Conservation (phyloP, 495 filamentous ascomycete genomes). For the Aspergillus nanangensis region DNA sequence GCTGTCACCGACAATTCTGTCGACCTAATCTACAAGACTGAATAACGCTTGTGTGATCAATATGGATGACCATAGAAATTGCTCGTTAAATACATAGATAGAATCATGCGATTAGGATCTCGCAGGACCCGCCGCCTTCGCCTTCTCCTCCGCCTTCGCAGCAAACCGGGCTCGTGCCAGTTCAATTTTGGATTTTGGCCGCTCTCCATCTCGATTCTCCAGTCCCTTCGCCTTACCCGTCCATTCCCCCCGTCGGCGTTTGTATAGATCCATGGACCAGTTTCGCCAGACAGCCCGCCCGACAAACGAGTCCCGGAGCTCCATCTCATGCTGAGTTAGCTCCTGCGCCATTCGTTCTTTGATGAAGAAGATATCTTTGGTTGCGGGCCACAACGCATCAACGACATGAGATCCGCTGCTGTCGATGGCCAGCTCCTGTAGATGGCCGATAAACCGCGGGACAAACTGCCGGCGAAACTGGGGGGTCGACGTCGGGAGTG, state of each 20-base stretch:
- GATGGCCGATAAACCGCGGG: conserved; percentile 52
- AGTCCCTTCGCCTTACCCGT: conserved; percentile 57
- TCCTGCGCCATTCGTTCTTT: conserved; percentile 65
- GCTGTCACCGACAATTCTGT: too few species aligned
- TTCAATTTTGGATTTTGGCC: conserved; percentile 43
- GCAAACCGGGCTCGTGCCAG: conserved; percentile 44
- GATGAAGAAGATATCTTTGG: conserved; percentile 59
- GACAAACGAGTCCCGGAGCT: conserved; percentile 66
- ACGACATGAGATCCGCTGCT: conserved; percentile 73
- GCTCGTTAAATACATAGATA: too few species aligned
- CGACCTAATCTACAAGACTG: too few species aligned
- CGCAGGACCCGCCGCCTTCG: conserved; percentile 5
- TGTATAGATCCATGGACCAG: conserved; percentile 88
- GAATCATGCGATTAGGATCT: too few species aligned
- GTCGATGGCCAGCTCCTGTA: conserved; percentile 63
- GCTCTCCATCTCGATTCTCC: conserved; percentile 22
- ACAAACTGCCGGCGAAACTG: conserved; percentile 61
- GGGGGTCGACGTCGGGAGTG: conserved; percentile 47
- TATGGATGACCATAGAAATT: too few species aligned
- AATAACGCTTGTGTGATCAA: too few species aligned
- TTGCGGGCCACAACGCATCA: conserved; percentile 68
- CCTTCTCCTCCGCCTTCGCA: conserved; percentile 20
- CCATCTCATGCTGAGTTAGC: conserved; percentile 54
- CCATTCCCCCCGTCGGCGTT: conserved; percentile 65
- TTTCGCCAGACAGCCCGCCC: conserved; percentile 86